These are phyloP conservation scores for Astrocystis sublimbata DNA, from an alignment of 495 filamentous ascomycete genomes.

Conservation along the genomic window DNA sequence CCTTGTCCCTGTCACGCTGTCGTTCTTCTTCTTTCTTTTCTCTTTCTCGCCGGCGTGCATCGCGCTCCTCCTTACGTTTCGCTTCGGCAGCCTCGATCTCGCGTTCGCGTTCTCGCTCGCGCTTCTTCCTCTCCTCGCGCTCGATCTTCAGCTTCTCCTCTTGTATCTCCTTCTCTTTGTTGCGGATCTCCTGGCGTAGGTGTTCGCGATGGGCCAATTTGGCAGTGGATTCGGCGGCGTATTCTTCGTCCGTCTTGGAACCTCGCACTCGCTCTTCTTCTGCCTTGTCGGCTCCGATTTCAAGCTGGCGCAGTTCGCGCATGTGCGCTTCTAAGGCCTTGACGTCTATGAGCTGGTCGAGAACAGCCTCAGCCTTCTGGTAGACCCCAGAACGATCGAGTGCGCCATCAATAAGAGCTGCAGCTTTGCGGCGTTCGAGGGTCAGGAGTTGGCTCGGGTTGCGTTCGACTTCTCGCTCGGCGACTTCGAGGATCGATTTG, in stretches of 20 bases:
- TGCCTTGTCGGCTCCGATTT: constrained; percentile 74
- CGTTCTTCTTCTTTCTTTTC: constrained; percentile 56
- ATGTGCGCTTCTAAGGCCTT: constrained; percentile 67
- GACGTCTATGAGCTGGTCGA: constrained; percentile 68
- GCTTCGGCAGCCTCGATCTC: constrained; percentile 62
- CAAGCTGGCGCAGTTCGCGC: constrained; percentile 66
- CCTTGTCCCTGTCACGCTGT: constrained; percentile 56
- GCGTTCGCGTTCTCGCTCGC: constrained; percentile 55
- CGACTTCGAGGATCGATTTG: constrained; percentile 65
- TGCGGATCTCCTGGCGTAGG: constrained; percentile 62
- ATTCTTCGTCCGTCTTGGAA: constrained; percentile 80
- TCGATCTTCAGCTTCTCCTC: constrained; percentile 66
- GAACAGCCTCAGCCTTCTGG: constrained; percentile 65
- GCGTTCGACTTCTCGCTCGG: constrained; percentile 78
- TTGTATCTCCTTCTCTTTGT: constrained; percentile 61
- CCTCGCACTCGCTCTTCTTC: constrained; percentile 67
- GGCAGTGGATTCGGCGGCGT: constrained; percentile 69
- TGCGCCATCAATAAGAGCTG: constrained; percentile 81
- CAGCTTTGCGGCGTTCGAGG: constrained; percentile 76
- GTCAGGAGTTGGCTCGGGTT: constrained; percentile 71
- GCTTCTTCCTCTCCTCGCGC: constrained; percentile 65
- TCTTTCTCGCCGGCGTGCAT: constrained; percentile 60
- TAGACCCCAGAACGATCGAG: constrained; percentile 82
- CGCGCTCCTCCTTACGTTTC: constrained; percentile 53
- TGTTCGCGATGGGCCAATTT: constrained; percentile 65